These are phyloP conservation scores for Talaromyces sp. DNA, from an alignment of 2,329 filamentous ascomycete species.

Conservation along the genomic window DNA sequence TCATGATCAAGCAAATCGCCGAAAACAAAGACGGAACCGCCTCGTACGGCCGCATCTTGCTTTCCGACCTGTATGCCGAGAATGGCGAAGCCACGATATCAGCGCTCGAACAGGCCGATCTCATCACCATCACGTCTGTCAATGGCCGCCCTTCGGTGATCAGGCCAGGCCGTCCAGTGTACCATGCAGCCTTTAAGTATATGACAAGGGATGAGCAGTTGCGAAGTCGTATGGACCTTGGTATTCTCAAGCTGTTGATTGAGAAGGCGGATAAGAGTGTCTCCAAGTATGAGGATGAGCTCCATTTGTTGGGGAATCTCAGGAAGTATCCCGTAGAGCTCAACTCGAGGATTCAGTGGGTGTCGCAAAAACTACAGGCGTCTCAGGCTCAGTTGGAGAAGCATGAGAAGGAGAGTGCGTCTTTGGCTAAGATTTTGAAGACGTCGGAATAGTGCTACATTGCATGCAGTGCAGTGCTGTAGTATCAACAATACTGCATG, in stretches of 20 bases:
- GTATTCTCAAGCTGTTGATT: slow-evolving; percentile 63
- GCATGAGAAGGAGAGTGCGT: slow-evolving; percentile 68
- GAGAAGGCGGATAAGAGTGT: slow-evolving; percentile 70
- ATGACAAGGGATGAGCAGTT: slow-evolving; percentile 70
- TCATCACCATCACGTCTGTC: slow-evolving; percentile 69
- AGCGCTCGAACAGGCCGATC: slow-evolving; percentile 75
- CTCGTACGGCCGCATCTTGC: slow-evolving; percentile 79
- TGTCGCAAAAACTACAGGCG: slow-evolving; percentile 67
- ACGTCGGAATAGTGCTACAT: not conserved
- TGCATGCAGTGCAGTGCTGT: no score
- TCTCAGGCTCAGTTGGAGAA: slow-evolving; percentile 70
- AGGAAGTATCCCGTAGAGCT: slow-evolving; percentile 68
- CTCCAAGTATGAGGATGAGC: slow-evolving; percentile 73
- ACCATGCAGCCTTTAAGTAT: slow-evolving; percentile 73
- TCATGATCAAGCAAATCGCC: slow-evolving; percentile 74
- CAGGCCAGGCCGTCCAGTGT: slow-evolving; percentile 78
- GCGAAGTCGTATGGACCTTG: slow-evolving; percentile 67
- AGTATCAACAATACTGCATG: not conserved
- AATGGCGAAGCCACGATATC: slow-evolving; percentile 73
- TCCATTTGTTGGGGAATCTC: slow-evolving; percentile 65
- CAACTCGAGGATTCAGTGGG: slow-evolving; percentile 62
- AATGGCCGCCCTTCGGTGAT: slow-evolving; percentile 76
- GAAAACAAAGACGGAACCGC: slow-evolving; percentile 55
- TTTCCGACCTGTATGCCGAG: slow-evolving; percentile 69
- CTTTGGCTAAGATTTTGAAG: slow-evolving; percentile 65